Evolutionary conservation across 805 yeast genomes (phyloP).

Genomic region (Ogataea zsoltii): DNA sequence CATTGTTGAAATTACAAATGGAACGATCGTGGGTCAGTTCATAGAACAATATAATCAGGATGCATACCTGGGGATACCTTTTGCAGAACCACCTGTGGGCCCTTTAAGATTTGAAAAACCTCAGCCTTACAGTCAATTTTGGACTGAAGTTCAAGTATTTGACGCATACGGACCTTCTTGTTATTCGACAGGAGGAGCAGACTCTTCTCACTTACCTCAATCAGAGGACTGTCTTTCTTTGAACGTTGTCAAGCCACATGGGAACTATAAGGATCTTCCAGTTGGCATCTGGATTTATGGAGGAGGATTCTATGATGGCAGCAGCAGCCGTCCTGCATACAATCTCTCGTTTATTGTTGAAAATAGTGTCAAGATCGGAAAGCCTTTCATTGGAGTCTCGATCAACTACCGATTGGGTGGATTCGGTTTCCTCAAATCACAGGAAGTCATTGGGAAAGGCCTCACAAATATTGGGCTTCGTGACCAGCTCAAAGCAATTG

Average conservation of each 20-base stretch:
- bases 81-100: slow-evolving; percentile 4
- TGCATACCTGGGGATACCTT: slow-evolving; percentile 1
- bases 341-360: slow-evolving; percentile 2
- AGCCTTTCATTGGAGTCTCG: slow-evolving; percentile 2
- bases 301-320: slow-evolving; percentile 2
- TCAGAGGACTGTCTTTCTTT: slow-evolving; percentile 4
- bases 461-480: slow-evolving; percentile 2
- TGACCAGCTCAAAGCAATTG: slow-evolving; percentile 1
- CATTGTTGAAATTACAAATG: neutral
- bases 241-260: slow-evolving; percentile 4
- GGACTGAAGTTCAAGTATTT: neutral
- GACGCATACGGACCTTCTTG: slow-evolving; percentile 1
- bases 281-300: slow-evolving; percentile 6
- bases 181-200: neutral
- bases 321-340: neutral
- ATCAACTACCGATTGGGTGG: slow-evolving; percentile 2
- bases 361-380: slow-evolving; percentile 1
- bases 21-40: neutral
- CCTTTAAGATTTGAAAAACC: slow-evolving; percentile 2
- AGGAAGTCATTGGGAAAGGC: slow-evolving; percentile 1
- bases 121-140: neutral
- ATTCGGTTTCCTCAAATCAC: slow-evolving; percentile 1
- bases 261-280: neutral
- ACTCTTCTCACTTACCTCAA: neutral
- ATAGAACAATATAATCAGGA: slow-evolving; percentile 1